Percentiles rank a stretch among this genome's conserved stretches.
These are phyloP conservation scores for Populus simonii DNA, from an alignment of 345 rosid species.

Conservation along the genomic window DNA sequence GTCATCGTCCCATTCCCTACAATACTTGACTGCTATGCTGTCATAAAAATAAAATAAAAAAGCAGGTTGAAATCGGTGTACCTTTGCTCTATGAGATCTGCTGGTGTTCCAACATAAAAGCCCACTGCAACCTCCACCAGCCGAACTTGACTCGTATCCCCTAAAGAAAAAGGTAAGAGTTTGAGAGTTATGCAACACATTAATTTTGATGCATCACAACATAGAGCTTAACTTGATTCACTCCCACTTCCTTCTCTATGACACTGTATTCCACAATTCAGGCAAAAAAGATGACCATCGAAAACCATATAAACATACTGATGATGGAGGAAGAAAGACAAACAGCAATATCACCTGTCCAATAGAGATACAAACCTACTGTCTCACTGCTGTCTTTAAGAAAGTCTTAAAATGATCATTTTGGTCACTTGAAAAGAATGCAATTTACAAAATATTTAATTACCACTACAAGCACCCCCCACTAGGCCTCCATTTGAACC, in stretches of 20 bases:
- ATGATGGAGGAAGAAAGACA: background rate
- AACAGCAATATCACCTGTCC: background rate
- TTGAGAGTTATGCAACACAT: background rate
- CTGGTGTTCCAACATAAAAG: constrained; percentile 78
- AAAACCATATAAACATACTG: background rate
- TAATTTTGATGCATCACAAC: background rate
- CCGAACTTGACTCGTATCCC: constrained; percentile 83
- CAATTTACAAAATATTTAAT: too few species aligned
- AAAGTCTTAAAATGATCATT: background rate
- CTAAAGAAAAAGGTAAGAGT: constrained; percentile 37
- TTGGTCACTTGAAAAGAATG: too few species aligned
- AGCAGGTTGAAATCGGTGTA: constrained; percentile 17
- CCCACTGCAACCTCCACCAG: constrained; percentile 68
- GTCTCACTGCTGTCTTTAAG: background rate
- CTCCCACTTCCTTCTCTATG: background rate
- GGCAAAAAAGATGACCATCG: background rate
- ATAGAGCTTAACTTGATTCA: background rate
- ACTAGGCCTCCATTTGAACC: background rate
- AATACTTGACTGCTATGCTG: background rate
- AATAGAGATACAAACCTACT: background rate
- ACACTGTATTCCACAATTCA: background rate
- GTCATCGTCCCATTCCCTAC: background rate
- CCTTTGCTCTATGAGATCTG: constrained; percentile 59
- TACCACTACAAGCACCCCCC: background rate
- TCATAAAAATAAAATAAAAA: background rate